These are phyloP conservation scores for Neurospora tetraspora DNA, from an alignment of 495 filamentous ascomycete species.

Conservation along the genomic window DNA sequence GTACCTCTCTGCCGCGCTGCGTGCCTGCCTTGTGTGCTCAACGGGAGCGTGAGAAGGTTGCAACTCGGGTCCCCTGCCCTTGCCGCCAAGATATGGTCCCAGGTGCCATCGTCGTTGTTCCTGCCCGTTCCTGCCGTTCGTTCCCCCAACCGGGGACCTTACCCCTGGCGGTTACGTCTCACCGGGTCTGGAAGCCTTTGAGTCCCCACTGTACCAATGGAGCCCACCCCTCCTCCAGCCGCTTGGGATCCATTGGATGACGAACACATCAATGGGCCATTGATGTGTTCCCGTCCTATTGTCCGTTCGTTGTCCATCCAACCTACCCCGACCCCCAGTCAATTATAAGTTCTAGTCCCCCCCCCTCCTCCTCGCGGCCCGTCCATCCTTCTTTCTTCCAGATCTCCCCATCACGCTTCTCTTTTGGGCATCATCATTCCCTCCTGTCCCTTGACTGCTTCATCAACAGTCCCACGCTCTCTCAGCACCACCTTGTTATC, in stretches of 20 bases:
- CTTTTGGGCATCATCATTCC: neutral
- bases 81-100: neutral
- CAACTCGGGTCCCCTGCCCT: neutral
- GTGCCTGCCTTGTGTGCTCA: neutral
- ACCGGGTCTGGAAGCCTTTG: neutral
- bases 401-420: slow-evolving; percentile 1
- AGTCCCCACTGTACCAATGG: neutral
- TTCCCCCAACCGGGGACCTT: neutral
- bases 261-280: neutral
- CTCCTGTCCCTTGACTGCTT: slow-evolving; percentile 2
- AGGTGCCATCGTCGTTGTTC: neutral
- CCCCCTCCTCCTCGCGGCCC: neutral
- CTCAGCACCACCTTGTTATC: slow-evolving; percentile 8
- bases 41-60: neutral
- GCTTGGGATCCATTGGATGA: neutral
- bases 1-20: neutral
- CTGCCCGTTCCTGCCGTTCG: neutral
- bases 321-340: neutral
- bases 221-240: slow-evolving; percentile 2
- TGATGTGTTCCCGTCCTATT: neutral
- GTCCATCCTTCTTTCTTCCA: neutral
- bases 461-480: neutral
- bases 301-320: neutral
- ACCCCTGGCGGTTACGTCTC: neutral
- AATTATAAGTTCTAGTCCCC: neutral